Evolutionary conservation across 495 filamentous ascomycete species (phyloP).

Genomic region (Xylaria cubensis): DNA sequence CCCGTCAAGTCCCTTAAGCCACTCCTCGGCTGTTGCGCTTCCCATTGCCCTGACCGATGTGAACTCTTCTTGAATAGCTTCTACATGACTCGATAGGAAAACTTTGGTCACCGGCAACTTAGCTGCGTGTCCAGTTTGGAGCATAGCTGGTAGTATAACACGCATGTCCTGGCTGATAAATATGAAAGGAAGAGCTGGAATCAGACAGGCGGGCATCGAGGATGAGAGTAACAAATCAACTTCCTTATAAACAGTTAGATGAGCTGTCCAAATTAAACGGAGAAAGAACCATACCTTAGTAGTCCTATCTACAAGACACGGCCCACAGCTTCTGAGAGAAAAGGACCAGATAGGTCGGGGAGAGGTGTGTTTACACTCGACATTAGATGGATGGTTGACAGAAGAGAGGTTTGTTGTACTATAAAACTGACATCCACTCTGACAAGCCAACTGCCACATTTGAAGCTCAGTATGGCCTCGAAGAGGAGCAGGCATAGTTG

Average conservation of each 20-base stretch:
- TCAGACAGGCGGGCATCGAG: slow-evolving; percentile 61
- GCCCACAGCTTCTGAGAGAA: slow-evolving; percentile 64
- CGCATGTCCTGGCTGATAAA: slow-evolving; percentile 64
- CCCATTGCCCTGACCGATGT: slow-evolving; percentile 64
- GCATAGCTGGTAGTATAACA: slow-evolving; percentile 58
- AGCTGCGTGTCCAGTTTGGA: slow-evolving; percentile 55
- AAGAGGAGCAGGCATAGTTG: slow-evolving; percentile 64
- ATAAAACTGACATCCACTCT: slow-evolving; percentile 63
- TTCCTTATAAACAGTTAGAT: slow-evolving; percentile 58
- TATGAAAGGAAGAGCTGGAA: slow-evolving; percentile 68
- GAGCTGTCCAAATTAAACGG: not conserved
- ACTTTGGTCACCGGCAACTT: slow-evolving; percentile 63
- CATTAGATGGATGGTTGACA: slow-evolving; percentile 8
- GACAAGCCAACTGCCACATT: slow-evolving; percentile 68
- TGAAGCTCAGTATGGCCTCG: slow-evolving; percentile 60
- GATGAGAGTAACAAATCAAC: slow-evolving; percentile 66
- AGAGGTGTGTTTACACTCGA: slow-evolving; percentile 56
- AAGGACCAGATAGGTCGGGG: slow-evolving; percentile 71
- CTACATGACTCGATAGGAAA: slow-evolving; percentile 65
- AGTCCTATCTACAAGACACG: slow-evolving; percentile 63
- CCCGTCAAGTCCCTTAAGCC: slow-evolving; percentile 71
- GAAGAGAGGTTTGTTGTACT: slow-evolving; percentile 30
- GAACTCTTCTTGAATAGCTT: slow-evolving; percentile 61
- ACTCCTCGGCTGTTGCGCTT: slow-evolving; percentile 68
- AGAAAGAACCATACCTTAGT: slow-evolving; percentile 60